Evolutionary conservation across 345 rosid genomes (phyloP), one percentile per base, ranked within the genome.

Genomic region (Gossypium thurberi): DNA sequence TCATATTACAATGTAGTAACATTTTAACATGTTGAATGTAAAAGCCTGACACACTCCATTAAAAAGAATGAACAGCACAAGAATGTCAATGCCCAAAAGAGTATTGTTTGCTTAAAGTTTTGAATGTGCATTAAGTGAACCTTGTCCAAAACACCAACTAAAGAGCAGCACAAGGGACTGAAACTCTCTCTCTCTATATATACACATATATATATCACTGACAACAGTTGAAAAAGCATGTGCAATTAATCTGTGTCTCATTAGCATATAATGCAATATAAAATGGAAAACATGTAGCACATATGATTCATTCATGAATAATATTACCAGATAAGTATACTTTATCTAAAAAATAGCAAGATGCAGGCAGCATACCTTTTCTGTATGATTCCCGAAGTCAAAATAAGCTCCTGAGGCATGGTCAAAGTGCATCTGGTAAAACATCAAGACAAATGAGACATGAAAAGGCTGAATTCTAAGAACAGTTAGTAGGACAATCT

Each of bases 311-410:
- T 67, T 68, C 28, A 44, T 10, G 13, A 78, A 59, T 23, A 61
- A 61, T 33, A 15, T 20, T 43, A 65, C 28, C n/a, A 20, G 28
- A 43, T 11, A 43, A 18, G 44, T 65, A 65, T 20, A 10, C 1
- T 18, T 42, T 18, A 64, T 64, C 26, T 42, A 42, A 23, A 66
- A 63, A 47, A 47, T 33, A 3, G 17, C 23, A 51, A 51, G n/a
- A 44, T 10, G 6, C 23, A 69, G 77, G 76, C 37, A 61, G n/a
- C 75, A 48, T 79, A 92, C 97, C 83, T 92, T 83, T 82, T 94
- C 97, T 23, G 97, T 89, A 74, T 94, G 98, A 78, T 94, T 89
- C 50, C 98, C 98, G 73, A 84, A 94, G 82, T 94, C 98, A 70
- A 88, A 85, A 78, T 90, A 94, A 77, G 97, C 86, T 79, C 97